phyloP scores from a whole-genome alignment of 2,329 filamentous ascomycete genomes.

The Fusarium buharicum region DNA sequence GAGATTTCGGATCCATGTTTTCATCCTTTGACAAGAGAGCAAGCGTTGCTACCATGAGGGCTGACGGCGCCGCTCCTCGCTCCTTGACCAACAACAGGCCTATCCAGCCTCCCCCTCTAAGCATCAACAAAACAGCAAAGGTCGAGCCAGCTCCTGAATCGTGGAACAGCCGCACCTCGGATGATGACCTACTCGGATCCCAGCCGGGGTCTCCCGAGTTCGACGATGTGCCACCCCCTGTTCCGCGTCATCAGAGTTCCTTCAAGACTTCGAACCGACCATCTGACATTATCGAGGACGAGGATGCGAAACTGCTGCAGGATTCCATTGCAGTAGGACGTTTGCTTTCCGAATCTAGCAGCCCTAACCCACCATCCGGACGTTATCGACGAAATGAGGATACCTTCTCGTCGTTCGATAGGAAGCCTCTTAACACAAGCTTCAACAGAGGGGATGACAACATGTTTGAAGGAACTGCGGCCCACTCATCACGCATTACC shows the following conservation, averaged over 20 bases:
- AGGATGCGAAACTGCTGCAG: slow-evolving; percentile 63
- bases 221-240: slow-evolving; percentile 54
- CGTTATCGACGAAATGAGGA: slow-evolving; percentile 57
- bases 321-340: slow-evolving; percentile 63
- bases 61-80: slow-evolving; percentile 54
- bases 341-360: slow-evolving; percentile 52
- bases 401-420: slow-evolving; percentile 48
- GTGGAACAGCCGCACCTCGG: slow-evolving; percentile 60
- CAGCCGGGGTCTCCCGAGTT: slow-evolving; percentile 52
- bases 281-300: slow-evolving; percentile 58
- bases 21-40: slow-evolving; percentile 65
- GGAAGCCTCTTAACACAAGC: slow-evolving; percentile 44
- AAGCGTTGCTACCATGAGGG: slow-evolving; percentile 61
- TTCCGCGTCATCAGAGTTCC: slow-evolving; percentile 53
- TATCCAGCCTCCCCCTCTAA: slow-evolving; percentile 57
- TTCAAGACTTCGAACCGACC: slow-evolving; percentile 50
- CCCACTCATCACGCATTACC: slow-evolving; percentile 52
- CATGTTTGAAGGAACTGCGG: slow-evolving; percentile 62
- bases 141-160: slow-evolving; percentile 61
- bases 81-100: slow-evolving; percentile 60
- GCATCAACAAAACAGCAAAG: slow-evolving; percentile 57
- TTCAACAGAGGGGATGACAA: slow-evolving; percentile 63
- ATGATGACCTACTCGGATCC: slow-evolving; percentile 59
- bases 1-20: slow-evolving; percentile 68
- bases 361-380: slow-evolving; percentile 28